phyloP scores from a whole-genome alignment of 495 filamentous ascomycete genomes.

The Aspergillus conjunctus region DNA sequence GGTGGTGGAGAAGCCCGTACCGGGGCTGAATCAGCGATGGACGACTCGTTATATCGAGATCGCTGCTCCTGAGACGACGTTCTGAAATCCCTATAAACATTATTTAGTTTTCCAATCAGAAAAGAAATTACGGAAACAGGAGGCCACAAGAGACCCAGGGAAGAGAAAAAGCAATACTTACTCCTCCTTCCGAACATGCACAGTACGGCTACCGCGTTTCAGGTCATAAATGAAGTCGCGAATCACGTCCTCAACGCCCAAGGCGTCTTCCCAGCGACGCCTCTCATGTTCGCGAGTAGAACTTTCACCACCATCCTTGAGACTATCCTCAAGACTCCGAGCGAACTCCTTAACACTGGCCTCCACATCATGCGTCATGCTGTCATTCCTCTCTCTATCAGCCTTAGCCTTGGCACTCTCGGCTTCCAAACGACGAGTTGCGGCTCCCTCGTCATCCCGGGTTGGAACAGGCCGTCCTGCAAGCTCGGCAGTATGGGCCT shows the following conservation, averaged over 20 bases:
- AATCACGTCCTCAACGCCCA: slow-evolving; percentile 95
- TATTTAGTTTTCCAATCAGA: neutral
- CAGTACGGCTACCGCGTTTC: slow-evolving; percentile 77
- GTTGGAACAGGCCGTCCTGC: slow-evolving; percentile 73
- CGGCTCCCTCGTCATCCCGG: slow-evolving; percentile 72
- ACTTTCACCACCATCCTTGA: slow-evolving; percentile 78
- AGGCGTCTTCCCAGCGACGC: slow-evolving; percentile 92
- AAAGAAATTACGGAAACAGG: neutral
- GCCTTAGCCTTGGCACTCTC: slow-evolving; percentile 78
- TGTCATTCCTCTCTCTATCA: slow-evolving; percentile 90
- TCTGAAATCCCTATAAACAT: slow-evolving; percentile 27
- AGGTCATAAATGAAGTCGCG: slow-evolving; percentile 97
- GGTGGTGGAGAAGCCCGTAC: slow-evolving; percentile 44
- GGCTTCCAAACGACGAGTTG: slow-evolving; percentile 79
- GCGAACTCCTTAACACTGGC: slow-evolving; percentile 93
- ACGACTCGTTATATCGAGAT: slow-evolving; percentile 29
- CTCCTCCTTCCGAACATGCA: slow-evolving; percentile 76
- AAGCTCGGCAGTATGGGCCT: slow-evolving; percentile 90
- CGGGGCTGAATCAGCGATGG: slow-evolving; percentile 31
- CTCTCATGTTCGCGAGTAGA: slow-evolving; percentile 80
- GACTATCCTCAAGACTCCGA: slow-evolving; percentile 76
- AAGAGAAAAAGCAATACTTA: slow-evolving; percentile 33
- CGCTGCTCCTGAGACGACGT: slow-evolving; percentile 31
- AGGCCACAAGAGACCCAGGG: neutral
- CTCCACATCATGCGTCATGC: slow-evolving; percentile 95